A percentile compares a stretch with the other conserved stretches of the same genome.
phyloP scores from a whole-genome alignment of 225 moss, liverwort and hornwort genomes.

The Ulota crispa region DNA sequence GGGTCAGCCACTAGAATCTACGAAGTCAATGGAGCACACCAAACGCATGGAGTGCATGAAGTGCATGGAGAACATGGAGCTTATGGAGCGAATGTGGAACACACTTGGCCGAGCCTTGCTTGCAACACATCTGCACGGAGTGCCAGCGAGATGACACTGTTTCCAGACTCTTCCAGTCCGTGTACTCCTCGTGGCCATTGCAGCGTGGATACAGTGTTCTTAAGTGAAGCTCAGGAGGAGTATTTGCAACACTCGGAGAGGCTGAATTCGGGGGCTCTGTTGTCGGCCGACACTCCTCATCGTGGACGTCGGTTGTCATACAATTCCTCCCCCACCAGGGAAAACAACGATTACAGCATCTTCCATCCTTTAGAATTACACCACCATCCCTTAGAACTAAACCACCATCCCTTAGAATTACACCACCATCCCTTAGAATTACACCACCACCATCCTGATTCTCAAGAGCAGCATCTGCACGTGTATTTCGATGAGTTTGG shows the following conservation, averaged over 20 bases:
- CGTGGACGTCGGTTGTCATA: constrained; percentile 33
- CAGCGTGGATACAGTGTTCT: not conserved
- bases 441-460: not conserved
- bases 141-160: not conserved
- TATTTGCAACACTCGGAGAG: constrained; percentile 30
- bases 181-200: constrained; percentile 16
- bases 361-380: constrained; percentile 23
- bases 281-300: constrained; percentile 9
- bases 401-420: not conserved
- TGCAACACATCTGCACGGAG: constrained; percentile 21
- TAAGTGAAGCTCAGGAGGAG: constrained; percentile 29
- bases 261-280: constrained; percentile 15
- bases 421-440: constrained; percentile 14
- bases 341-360: not conserved
- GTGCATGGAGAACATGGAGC: not conserved
- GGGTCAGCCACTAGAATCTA: not conserved
- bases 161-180: constrained; percentile 25
- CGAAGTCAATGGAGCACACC: not conserved
- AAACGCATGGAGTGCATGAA: not conserved
- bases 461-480: constrained; percentile 25
- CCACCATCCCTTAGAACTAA: not conserved
- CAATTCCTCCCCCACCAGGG: not conserved
- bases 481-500: constrained; percentile 23
- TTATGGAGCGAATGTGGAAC: not conserved
- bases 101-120: constrained; percentile 20